Percentiles rank a stretch among this genome's conserved stretches.
These are phyloP conservation scores for Candida coleopterorum DNA, from an alignment of 805 yeast genomes.

Conservation along the genomic window DNA sequence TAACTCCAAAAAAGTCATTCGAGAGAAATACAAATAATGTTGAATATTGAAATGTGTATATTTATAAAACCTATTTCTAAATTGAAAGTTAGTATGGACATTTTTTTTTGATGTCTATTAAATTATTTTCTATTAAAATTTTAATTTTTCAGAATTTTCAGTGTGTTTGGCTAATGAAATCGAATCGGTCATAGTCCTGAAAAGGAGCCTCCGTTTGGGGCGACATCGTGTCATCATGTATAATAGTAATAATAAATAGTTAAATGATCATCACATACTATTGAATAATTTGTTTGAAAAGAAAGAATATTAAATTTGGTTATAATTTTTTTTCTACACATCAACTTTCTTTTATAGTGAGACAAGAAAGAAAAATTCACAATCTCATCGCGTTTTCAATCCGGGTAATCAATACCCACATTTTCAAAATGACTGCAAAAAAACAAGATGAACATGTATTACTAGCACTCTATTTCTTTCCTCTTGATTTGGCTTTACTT, in stretches of 20 bases:
- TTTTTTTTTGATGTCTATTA: neutral
- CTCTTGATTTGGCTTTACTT: slow-evolving; percentile 12
- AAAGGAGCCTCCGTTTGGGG: slow-evolving; percentile 67
- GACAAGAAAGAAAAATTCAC: too few species aligned
- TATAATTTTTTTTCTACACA: too few species aligned
- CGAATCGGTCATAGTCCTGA: slow-evolving; percentile 68
- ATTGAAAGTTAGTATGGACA: slow-evolving; percentile 1
- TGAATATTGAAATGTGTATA: neutral
- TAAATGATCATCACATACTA: neutral
- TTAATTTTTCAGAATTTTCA: slow-evolving; percentile 71
- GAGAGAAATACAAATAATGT: neutral
- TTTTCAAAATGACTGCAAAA: too few species aligned
- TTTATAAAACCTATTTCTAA: neutral
- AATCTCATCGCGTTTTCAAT: too few species aligned
- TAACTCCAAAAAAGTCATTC: neutral
- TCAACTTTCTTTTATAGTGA: too few species aligned
- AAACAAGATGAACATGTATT: too few species aligned
- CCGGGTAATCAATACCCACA: too few species aligned
- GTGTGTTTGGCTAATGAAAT: slow-evolving; percentile 54
- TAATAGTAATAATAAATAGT: slow-evolving; percentile 9
- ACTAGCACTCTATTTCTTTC: slow-evolving; percentile 7
- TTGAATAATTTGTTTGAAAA: neutral
- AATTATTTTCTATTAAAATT: neutral
- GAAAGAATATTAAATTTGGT: too few species aligned
- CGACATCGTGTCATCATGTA: slow-evolving; percentile 66